Percentiles rank a stretch among this genome's conserved stretches.
phyloP scores from a whole-genome alignment of 306 rosid genomes.

The Carpinus fangiana region DNA sequence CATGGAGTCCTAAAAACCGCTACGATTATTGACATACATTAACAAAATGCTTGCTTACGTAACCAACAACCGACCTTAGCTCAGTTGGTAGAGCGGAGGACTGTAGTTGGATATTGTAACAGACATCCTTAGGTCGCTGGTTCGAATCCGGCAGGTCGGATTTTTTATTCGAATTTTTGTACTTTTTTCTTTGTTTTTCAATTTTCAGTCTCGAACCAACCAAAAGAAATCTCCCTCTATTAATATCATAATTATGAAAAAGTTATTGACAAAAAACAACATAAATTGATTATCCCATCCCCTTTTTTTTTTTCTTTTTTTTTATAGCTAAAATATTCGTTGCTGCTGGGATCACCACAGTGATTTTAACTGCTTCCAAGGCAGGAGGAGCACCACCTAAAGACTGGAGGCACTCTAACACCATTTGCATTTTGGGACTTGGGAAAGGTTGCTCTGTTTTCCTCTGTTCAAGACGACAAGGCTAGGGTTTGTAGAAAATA shows the following conservation, averaged over 20 bases:
- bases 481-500: conserved; percentile 18
- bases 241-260: too few species aligned
- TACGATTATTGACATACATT: not conserved
- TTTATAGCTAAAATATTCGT: too few species aligned
- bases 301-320: too few species aligned
- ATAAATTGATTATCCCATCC: too few species aligned
- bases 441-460: conserved; percentile 27
- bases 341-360: too few species aligned
- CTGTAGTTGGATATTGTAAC: not conserved
- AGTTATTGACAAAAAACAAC: too few species aligned
- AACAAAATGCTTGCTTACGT: too few species aligned
- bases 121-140: conserved; percentile 14
- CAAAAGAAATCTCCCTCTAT: not conserved
- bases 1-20: not conserved
- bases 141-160: conserved; percentile 21
- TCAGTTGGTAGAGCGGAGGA: conserved; percentile 21
- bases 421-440: conserved; percentile 24
- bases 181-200: not conserved
- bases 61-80: not conserved
- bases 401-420: too few species aligned
- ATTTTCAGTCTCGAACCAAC: not conserved
- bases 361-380: too few species aligned
- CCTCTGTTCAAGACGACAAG: conserved; percentile 21
- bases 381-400: too few species aligned
- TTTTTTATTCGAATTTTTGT: not conserved